Evolutionary conservation across 1,139 yeast species (phyloP).

Genomic region (Nakaseomyces kungkrabaensis): DNA sequence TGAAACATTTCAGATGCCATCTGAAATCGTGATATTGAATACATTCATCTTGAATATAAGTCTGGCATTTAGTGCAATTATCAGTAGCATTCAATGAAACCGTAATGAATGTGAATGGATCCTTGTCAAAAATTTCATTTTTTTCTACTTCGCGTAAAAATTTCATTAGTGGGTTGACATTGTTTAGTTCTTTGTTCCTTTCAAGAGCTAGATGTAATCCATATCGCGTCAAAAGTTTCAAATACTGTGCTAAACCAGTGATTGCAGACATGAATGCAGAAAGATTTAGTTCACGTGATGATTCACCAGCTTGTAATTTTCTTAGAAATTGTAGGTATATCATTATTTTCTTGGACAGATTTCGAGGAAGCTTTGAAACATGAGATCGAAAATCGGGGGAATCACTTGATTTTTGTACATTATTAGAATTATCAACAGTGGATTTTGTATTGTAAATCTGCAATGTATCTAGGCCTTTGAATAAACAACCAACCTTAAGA

Average conservation of each 20-base stretch:
- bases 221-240: conserved; percentile 72
- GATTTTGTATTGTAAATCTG: conserved; percentile 13
- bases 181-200: conserved; percentile 48
- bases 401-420: not conserved
- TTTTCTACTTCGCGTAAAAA: conserved; percentile 46
- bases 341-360: conserved; percentile 71
- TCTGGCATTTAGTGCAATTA: conserved; percentile 58
- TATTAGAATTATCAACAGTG: not conserved
- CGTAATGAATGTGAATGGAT: conserved; percentile 38
- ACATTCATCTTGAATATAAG: conserved; percentile 78
- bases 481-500: conserved; percentile 63
- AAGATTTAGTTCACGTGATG: conserved; percentile 22
- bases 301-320: conserved; percentile 36
- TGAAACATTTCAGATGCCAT: conserved; percentile 75
- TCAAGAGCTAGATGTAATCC: conserved; percentile 71
- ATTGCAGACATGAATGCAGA: conserved; percentile 76
- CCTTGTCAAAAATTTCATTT: conserved; percentile 36
- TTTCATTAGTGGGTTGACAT: conserved; percentile 52
- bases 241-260: conserved; percentile 87
- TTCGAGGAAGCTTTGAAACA: conserved; percentile 73
- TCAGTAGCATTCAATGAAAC: conserved; percentile 67
- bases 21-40: conserved; percentile 49
- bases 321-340: conserved; percentile 63
- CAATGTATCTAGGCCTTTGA: conserved; percentile 58
- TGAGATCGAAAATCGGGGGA: conserved; percentile 9